Percentiles rank a stretch among this genome's conserved stretches.
Evolutionary conservation across 345 rosid genomes (phyloP).

Genomic region (Brassica carinata): DNA sequence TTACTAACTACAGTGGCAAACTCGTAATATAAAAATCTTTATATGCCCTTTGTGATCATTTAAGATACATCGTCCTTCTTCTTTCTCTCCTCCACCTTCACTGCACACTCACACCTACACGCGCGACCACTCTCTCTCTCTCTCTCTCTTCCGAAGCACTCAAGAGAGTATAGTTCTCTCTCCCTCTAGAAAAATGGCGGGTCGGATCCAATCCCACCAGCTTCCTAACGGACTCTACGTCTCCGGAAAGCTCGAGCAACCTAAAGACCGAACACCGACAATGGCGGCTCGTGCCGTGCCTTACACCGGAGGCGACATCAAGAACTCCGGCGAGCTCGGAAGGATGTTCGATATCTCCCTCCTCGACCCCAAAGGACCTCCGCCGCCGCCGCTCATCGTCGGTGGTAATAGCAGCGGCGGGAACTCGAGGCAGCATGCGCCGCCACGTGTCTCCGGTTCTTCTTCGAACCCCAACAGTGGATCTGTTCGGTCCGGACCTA

Average conservation of each 20-base stretch:
- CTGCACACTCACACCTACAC: conserved; percentile 36
- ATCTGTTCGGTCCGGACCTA: conserved; percentile 83
- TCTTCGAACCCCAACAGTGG: conserved; percentile 80
- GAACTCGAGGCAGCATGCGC: conserved; percentile 50
- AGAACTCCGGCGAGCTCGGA: conserved; percentile 93
- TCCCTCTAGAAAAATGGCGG: conserved; percentile 50
- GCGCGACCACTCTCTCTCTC: conserved; percentile 33
- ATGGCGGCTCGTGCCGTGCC: conserved; percentile 81
- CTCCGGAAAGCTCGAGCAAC: conserved; percentile 75
- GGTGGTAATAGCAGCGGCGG: conserved; percentile 43
- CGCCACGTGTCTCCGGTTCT: conserved; percentile 37
- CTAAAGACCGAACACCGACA: conserved; percentile 72
- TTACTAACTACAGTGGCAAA: conserved; percentile 17
- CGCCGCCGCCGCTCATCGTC: conserved; percentile 36
- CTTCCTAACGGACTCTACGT: conserved; percentile 80
- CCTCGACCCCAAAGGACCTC: conserved; percentile 42
- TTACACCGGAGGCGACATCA: conserved; percentile 90
- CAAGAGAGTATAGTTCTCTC: conserved; percentile 39
- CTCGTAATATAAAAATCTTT: conserved; percentile 27
- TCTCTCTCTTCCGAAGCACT: conserved; percentile 40
- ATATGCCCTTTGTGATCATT: conserved; percentile 40
- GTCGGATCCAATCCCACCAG: conserved; percentile 85
- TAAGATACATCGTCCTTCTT: conserved; percentile 7
- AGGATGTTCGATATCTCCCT: conserved; percentile 90
- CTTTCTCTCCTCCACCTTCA: conserved; percentile 24